phyloP scores from a whole-genome alignment of 169 alveolate genomes.

The Plasmodium fragile region DNA sequence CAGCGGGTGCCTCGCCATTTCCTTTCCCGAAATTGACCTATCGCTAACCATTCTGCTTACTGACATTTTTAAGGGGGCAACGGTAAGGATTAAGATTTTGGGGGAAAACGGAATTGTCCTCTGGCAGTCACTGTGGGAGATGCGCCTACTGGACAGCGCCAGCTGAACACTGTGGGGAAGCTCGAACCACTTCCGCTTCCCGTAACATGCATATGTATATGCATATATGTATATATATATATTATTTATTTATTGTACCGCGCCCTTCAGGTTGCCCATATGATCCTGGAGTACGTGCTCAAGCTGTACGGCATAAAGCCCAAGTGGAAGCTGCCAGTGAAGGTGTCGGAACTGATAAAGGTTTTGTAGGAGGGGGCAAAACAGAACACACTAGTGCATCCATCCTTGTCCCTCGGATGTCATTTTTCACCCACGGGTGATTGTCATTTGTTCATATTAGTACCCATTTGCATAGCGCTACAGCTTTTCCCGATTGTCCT shows the following conservation, averaged over 20 bases:
- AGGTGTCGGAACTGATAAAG: slow-evolving; percentile 48
- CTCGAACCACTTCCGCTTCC: not conserved
- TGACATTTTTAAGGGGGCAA: slow-evolving; percentile 78
- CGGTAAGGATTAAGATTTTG: slow-evolving; percentile 2
- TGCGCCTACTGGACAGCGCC: not conserved
- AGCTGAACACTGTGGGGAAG: not conserved
- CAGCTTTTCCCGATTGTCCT: not conserved
- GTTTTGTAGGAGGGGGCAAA: not conserved
- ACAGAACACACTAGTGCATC: not conserved
- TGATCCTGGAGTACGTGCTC: slow-evolving; percentile 27
- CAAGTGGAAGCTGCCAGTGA: slow-evolving; percentile 54
- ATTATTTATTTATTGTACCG: not conserved
- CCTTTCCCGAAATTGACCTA: slow-evolving; percentile 80
- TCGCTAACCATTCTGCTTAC: slow-evolving; percentile 77
- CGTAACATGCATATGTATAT: not conserved
- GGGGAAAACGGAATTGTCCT: not conserved
- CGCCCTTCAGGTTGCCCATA: slow-evolving; percentile 23
- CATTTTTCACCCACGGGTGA: not conserved
- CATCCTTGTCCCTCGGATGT: not conserved
- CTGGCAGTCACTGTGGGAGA: not conserved
- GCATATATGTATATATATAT: not conserved
- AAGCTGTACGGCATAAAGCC: slow-evolving; percentile 54
- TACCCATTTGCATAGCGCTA: not conserved
- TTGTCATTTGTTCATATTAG: not conserved
- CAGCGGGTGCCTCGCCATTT: slow-evolving; percentile 77